These are phyloP conservation scores for Wickerhamomyces subpelliculosus DNA, from an alignment of 805 yeast species.

Conservation along the genomic window DNA sequence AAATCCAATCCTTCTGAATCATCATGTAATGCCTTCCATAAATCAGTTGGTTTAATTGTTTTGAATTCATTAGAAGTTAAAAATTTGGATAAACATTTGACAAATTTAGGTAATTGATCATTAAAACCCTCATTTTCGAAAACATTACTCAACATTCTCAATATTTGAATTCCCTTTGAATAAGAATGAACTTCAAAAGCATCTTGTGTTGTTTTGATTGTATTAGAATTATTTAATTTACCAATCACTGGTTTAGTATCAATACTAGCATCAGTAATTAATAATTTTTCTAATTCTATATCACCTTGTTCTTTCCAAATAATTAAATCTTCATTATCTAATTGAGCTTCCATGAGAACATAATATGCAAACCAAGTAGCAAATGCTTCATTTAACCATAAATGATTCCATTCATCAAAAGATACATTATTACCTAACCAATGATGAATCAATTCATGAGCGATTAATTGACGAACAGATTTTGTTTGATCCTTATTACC, in stretches of 20 bases:
- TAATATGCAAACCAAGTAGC: constrained; percentile 67
- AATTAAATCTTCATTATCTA: constrained; percentile 17
- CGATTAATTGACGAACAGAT: constrained; percentile 47
- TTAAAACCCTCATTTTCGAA: constrained; percentile 27
- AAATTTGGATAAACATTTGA: constrained; percentile 31
- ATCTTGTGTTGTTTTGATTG: constrained; percentile 34
- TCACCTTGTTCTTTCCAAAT: constrained; percentile 28
- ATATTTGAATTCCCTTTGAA: constrained; percentile 51
- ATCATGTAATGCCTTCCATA: constrained; percentile 41
- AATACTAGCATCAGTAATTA: constrained; percentile 36
- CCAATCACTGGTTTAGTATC: too few species aligned
- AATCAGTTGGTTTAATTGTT: constrained; percentile 40
- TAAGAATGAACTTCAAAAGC: constrained; percentile 47
- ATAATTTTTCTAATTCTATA: constrained; percentile 24
- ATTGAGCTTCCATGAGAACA: constrained; percentile 27
- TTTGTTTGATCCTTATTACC: constrained; percentile 19
- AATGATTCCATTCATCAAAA: constrained; percentile 58
- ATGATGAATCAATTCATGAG: constrained; percentile 74
- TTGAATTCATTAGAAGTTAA: constrained; percentile 28
- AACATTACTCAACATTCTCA: constrained; percentile 44
- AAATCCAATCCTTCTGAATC: constrained; percentile 35
- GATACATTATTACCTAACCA: constrained; percentile 70
- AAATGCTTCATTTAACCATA: constrained; percentile 75
- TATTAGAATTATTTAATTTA: constrained; percentile 18
- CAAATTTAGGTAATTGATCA: constrained; percentile 26